phyloP scores from a whole-genome alignment of 2,329 filamentous ascomycete genomes.

The Chrysoporthe deuterocubensis region DNA sequence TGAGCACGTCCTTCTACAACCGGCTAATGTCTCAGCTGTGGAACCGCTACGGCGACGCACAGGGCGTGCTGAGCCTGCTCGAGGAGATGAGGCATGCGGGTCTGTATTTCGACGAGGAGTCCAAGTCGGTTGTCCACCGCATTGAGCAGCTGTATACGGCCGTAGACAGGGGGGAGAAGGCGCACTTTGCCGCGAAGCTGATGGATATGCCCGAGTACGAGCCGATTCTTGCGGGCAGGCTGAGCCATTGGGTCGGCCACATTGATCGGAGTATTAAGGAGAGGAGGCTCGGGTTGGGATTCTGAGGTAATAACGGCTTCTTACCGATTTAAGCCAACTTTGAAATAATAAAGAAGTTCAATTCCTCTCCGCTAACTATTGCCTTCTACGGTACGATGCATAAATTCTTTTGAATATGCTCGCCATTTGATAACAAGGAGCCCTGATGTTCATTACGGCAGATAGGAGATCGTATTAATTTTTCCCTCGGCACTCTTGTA shows the following conservation, averaged over 20 bases:
- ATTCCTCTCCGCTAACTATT: neutral
- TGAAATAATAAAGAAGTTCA: neutral
- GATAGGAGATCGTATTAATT: too few species aligned
- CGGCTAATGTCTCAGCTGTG: slow-evolving; percentile 66
- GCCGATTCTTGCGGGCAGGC: slow-evolving; percentile 34
- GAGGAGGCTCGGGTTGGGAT: neutral
- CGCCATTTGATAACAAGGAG: too few species aligned
- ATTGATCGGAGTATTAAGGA: slow-evolving; percentile 35
- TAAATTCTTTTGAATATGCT: neutral
- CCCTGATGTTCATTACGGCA: too few species aligned
- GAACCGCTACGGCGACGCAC: slow-evolving; percentile 62
- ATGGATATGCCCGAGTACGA: slow-evolving; percentile 45
- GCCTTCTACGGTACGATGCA: neutral
- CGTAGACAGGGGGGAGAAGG: slow-evolving; percentile 27
- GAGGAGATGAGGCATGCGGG: slow-evolving; percentile 69
- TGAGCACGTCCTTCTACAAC: slow-evolving; percentile 72
- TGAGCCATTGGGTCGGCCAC: slow-evolving; percentile 37
- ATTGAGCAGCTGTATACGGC: slow-evolving; percentile 36
- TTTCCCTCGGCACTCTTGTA: too few species aligned
- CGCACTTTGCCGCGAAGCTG: slow-evolving; percentile 38
- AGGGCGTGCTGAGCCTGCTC: slow-evolving; percentile 58
- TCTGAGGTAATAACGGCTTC: neutral
- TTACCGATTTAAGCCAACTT: neutral
- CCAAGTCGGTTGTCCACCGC: slow-evolving; percentile 43
- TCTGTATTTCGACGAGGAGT: slow-evolving; percentile 58